Base-by-base conservation (phyloP, 345 rosid species). In the Trapa bicornis region DNA sequence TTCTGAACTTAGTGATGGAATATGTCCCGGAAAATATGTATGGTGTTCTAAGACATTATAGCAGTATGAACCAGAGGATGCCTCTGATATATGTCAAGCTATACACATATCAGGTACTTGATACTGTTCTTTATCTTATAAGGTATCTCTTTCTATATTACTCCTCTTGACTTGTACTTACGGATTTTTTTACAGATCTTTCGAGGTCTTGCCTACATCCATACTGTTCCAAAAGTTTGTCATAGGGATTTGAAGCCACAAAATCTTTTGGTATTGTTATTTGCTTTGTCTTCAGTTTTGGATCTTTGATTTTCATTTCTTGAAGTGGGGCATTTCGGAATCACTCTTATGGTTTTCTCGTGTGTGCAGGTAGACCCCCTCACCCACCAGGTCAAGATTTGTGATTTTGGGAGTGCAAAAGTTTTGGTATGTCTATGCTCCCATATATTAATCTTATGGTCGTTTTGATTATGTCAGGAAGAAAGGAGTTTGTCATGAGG, bases 1-100 rank as follows among this genome's bases (percentile, higher is more conserved):
- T 80, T 73, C 84, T 87, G 70, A 87, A 90, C 73, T 82, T 90
- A 62, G 94, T 90, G 38, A 86, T 90, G 94, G 96, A 90, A 75
- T 90, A 82, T 83, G 86, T 90, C 62, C 96, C 96, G 0, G 86
- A 86, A 71, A 90, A 81, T 32, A 64, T 90, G 83, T 86, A 83
- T 67, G 75, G 80, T 14, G 91, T 89, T 70, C 67, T 81, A 68
- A 83, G 73, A 84, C 94, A 81, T 70, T 87, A 84, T 73, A 86
- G 76, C 71, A 83, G 73, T 67, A 65, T 75, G 72, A 84, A 80
- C 76, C 94, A 87, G 72, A 78, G 88, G 74, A 87, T 87, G 96
- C 96, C 96, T 3, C 80, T 89, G 45, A 75, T 87, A 70, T 84
- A 79, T 80, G 96, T 89, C 69, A 89, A 89, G 73, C 87, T 90